Conservation (phyloP, 2,329 filamentous ascomycete genomes). For the Fusarium sp. region DNA sequence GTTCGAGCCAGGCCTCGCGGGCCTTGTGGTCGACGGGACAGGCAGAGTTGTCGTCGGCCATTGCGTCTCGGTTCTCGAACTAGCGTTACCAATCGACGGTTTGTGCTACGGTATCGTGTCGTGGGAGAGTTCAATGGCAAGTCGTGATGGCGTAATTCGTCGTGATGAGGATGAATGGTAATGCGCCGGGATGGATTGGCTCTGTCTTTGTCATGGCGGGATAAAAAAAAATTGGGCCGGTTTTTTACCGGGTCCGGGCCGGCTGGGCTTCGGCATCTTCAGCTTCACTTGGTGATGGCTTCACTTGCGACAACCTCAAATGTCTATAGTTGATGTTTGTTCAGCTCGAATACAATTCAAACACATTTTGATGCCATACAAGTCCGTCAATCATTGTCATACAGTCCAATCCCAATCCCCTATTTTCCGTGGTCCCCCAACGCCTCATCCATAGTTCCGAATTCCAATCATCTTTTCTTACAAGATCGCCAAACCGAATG, state of each 20-base stretch:
- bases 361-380: neutral
- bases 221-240: constrained; percentile 37
- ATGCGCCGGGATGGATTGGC: constrained; percentile 40
- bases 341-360: neutral
- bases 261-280: neutral
- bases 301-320: neutral
- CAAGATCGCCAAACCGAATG: neutral
- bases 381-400: neutral
- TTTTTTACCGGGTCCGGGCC: constrained; percentile 32
- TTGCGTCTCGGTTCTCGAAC: constrained; percentile 18
- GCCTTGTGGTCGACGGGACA: constrained; percentile 95
- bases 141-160: constrained; percentile 32
- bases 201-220: constrained; percentile 10
- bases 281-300: neutral
- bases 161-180: constrained; percentile 28
- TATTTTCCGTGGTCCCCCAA: neutral
- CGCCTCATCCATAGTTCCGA: neutral
- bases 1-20: constrained; percentile 85
- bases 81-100: neutral
- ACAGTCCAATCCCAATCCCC: neutral
- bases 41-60: constrained; percentile 51
- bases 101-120: neutral
- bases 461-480: neutral
- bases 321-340: neutral
- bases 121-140: neutral